Evolutionary conservation across 1,284 basidiomycete species (phyloP).

Genomic region (Malassezia nana): DNA sequence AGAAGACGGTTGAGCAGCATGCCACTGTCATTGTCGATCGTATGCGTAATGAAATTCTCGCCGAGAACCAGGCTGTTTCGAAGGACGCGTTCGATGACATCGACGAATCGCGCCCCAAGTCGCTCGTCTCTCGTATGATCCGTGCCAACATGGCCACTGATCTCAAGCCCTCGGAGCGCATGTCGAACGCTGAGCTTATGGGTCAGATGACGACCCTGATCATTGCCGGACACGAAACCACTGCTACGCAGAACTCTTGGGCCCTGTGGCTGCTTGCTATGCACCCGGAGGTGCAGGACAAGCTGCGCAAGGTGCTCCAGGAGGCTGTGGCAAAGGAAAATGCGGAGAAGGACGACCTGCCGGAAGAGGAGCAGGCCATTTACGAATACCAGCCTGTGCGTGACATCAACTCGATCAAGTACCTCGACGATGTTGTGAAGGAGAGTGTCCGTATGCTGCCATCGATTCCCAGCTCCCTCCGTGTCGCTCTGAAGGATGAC

Average conservation of each 20-base stretch:
- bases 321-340: conserved; percentile 12
- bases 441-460: conserved; percentile 36
- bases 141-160: conserved; percentile 43
- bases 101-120: conserved; percentile 5
- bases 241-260: conserved; percentile 68
- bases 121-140: conserved; percentile 28
- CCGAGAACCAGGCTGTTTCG: conserved; percentile 23
- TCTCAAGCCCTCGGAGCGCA: conserved; percentile 51
- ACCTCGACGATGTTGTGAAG: conserved; percentile 30
- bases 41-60: conserved; percentile 26
- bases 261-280: conserved; percentile 61
- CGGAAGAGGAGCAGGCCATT: conserved; percentile 16
- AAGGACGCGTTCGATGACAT: conserved; percentile 29
- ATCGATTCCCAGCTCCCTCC: conserved; percentile 32
- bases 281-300: conserved; percentile 56
- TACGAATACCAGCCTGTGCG: conserved; percentile 24
- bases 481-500: conserved; percentile 24
- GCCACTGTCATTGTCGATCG: conserved; percentile 25
- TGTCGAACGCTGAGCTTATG: conserved; percentile 60
- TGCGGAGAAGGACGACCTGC: conserved; percentile 9
- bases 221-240: conserved; percentile 72
- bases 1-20: conserved; percentile 21
- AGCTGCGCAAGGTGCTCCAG: conserved; percentile 25
- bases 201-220: conserved; percentile 70
- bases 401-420: conserved; percentile 23